Base-by-base conservation (phyloP, 352 stramenopile genomes). In the Paralagenidium karlingii region DNA sequence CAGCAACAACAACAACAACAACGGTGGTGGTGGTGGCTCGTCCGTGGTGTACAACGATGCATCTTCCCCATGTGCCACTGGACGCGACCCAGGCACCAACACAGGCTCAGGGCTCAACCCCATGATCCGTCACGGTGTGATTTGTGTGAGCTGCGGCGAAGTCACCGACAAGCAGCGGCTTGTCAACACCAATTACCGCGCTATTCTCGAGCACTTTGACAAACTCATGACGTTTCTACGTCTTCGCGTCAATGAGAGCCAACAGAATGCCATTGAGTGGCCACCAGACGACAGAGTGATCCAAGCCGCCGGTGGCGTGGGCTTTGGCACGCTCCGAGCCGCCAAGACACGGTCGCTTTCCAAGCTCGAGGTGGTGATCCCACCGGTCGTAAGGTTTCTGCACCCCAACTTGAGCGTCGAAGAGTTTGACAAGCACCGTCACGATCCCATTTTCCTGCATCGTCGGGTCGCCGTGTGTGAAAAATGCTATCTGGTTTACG, bases 381-480 rank as follows among this genome's bases (percentile, higher is more conserved):
- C 93, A 8, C 93, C 91, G 2, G 69, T 97, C n/a, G 82, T 98
- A 40, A 64, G 82, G 38, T 86, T 77, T 19, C 48, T 96, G 5
- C 86, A 98, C 46, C 88, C 87, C 13, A 85, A 66, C 11, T 68
- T 97, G 24, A 55, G 59, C 0, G 53, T 64, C 2, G 63, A 82
- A 16, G 85, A 92, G 22, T 97, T 96, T 58, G 51, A 64, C 21
- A 66, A 79, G 31, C 94, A 96, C 43, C 77, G 81, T 9, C 57
- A 68, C 40, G 93, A 98, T 43, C 86, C 91, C 12, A 80, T 97
- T 19, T 98, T 97, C 49, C 52, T 97, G 6, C 90, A 96, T 55
- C 97, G 97, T 56, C 81, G 68, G 3, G 79, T 87, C 4, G 55
- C 62, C 2, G 76, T 97, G 0, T 98, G 93, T 34, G 89, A 97